These are phyloP conservation scores for Trametes punicea DNA, from an alignment of 768 basidiomycete species.

Conservation along the genomic window DNA sequence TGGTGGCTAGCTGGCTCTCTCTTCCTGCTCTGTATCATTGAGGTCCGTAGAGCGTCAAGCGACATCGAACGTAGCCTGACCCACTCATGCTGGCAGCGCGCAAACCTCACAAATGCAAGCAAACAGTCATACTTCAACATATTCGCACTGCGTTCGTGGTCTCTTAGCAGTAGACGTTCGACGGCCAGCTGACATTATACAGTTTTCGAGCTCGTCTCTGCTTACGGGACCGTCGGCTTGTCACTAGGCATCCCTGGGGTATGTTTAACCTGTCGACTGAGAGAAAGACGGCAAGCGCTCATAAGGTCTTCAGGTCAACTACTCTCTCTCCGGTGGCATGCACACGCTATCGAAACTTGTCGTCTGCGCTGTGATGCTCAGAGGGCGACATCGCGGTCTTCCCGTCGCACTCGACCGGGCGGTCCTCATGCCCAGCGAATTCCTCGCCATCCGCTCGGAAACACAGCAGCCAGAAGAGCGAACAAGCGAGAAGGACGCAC, in stretches of 20 bases:
- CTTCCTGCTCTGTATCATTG: slow-evolving; percentile 88
- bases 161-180: background rate
- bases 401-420: slow-evolving; percentile 77
- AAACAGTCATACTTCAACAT: slow-evolving; percentile 75
- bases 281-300: background rate
- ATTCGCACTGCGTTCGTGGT: background rate
- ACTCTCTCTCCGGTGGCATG: slow-evolving; percentile 76
- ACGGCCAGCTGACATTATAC: background rate
- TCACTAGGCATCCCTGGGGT: slow-evolving; percentile 79
- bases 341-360: slow-evolving; percentile 83
- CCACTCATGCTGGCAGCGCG: slow-evolving; percentile 39
- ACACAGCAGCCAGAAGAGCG: background rate
- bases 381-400: slow-evolving; percentile 86
- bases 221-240: slow-evolving; percentile 85
- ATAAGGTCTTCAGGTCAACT: slow-evolving; percentile 56
- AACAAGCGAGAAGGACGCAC: background rate
- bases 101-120: slow-evolving; percentile 49
- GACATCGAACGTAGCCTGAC: background rate
- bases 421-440: slow-evolving; percentile 20
- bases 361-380: slow-evolving; percentile 84
- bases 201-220: slow-evolving; percentile 87
- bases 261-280: slow-evolving; percentile 25
- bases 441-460: background rate
- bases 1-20: slow-evolving; percentile 93
- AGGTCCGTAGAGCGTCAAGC: slow-evolving; percentile 45